Base-by-base conservation (phyloP, 441 rosid genomes). In the Dalechampia spathulata region DNA sequence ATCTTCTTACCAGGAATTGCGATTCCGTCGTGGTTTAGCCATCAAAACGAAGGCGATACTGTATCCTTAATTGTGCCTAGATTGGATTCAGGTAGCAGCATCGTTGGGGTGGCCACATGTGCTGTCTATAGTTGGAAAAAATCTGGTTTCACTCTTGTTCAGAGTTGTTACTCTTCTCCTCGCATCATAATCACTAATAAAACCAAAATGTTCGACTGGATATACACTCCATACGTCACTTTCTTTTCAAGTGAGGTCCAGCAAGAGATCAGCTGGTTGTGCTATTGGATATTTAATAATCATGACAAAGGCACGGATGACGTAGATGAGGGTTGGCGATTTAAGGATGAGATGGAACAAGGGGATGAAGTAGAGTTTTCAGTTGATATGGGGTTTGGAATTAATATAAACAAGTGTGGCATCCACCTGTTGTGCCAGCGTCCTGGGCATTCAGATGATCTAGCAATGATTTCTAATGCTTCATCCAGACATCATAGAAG, bases 291-390 rank as follows among this genome's bases (percentile, higher is more conserved):
- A 0, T 62, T 62, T 40, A 51, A 38, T 7, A 25, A 53, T 25
- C 44, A n/a, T 7, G 17, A 19, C 7, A 19, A 23, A 15, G 60
- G 13, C 21, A 7, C 7, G 2, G 66, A 54, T 17, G 48, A 53
- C 4, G 0, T 7, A 1, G 60, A 62, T 34, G n/a, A n/a, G n/a
- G n/a, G 55, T 17, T 53, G 60, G 66, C 45, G 60, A 15, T 45
- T 62, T 26, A 37, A 17, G 47, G 55, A 45, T 8, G 66, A 38
- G 39, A 36, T 21, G 47, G 55, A 62, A 4, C 39, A 53, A 37
- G 66, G 60, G 14, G 66, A 62, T 27, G 53, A 27, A 48, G 41
- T 54, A 53, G 66, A 62, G 20, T 55, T 62, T 23, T 54, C 0
- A 20, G 28, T 54, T 27, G 66, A 62, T 22, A 49, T 62, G 40